phyloP scores from a whole-genome alignment of 345 rosid species.

The Hevea brasiliensis region DNA sequence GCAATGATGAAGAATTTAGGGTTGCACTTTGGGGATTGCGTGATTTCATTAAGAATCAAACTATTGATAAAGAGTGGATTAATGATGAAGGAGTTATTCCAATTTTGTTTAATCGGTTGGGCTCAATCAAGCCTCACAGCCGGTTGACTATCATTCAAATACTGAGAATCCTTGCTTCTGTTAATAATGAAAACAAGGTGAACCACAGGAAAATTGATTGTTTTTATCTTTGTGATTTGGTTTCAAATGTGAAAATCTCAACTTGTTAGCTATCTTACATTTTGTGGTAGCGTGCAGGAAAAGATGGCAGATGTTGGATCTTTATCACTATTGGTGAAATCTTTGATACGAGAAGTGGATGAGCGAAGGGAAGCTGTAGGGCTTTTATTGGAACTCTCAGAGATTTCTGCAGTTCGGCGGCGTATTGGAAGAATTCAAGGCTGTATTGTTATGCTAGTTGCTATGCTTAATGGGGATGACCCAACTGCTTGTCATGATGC shows the following conservation, averaged over 20 bases:
- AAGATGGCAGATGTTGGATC: slow-evolving; percentile 53
- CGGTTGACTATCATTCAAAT: slow-evolving; percentile 42
- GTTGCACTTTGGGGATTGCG: slow-evolving; percentile 39
- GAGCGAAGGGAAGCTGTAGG: slow-evolving; percentile 67
- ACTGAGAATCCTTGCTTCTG: slow-evolving; percentile 46
- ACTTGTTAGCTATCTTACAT: slow-evolving; percentile 29
- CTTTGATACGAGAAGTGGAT: slow-evolving; percentile 51
- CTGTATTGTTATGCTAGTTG: slow-evolving; percentile 63
- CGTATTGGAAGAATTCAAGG: slow-evolving; percentile 65
- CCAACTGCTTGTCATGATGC: slow-evolving; percentile 53
- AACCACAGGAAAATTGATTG: neutral
- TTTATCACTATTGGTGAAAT: slow-evolving; percentile 53
- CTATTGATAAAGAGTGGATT: slow-evolving; percentile 46
- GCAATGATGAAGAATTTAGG: slow-evolving; percentile 45
- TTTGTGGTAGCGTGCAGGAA: slow-evolving; percentile 46
- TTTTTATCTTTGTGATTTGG: neutral
- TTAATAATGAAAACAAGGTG: slow-evolving; percentile 49
- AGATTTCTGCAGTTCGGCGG: slow-evolving; percentile 49
- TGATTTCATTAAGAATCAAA: slow-evolving; percentile 30
- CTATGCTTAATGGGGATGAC: slow-evolving; percentile 55
- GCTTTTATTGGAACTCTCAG: slow-evolving; percentile 52
- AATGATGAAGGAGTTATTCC: slow-evolving; percentile 43
- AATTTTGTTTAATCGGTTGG: slow-evolving; percentile 44
- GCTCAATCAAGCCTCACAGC: slow-evolving; percentile 37
- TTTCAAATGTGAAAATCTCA: neutral